Base-by-base conservation (phyloP, 768 basidiomycete genomes). In the Pleurotus tuber-regium region DNA sequence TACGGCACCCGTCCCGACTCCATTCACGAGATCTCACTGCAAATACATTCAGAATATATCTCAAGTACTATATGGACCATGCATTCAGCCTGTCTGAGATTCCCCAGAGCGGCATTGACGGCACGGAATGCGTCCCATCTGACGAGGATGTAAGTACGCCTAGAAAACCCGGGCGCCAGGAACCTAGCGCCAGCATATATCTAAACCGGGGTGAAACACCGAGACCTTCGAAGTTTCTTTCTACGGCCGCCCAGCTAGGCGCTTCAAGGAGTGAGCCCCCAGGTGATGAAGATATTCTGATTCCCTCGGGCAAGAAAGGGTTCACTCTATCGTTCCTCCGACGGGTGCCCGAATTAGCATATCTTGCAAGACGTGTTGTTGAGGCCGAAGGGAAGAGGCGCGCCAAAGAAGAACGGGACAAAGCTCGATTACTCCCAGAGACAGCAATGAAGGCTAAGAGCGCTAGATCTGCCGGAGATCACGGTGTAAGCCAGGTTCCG, bases 61-160 rank as follows among this genome's bases (percentile, higher is more conserved):
- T 92, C 54, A 89, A 87, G 57, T 84, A 90, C 57, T 91, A 82
- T 65, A 86, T 92, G 84, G 82, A 87, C 58, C 72, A 83, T 58
- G 75, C 74, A 0, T 68, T 72, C 29, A 9, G 38, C 7, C 28
- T 33, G 19, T 30, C 41, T 39, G 51, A 50, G 59, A n/a, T n/a
- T n/a, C n/a, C n/a, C n/a, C n/a, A n/a, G n/a, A n/a, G n/a, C n/a
- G n/a, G n/a, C n/a, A n/a, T n/a, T n/a, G n/a, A n/a, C n/a, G n/a
- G n/a, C n/a, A n/a, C n/a, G n/a, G n/a, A n/a, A n/a, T n/a, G n/a
- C n/a, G 18, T 10, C 18, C 8, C 18, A 19, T 19, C 19, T n/a
- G n/a, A 12, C 46, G 8, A 39, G 36, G 35, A 41, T 23, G 46
- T 48, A 35, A 48, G 11, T 35, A 48, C 46, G 10, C 46, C 21